These are phyloP conservation scores for Pyrenopolyporus hunteri DNA, from an alignment of 495 filamentous ascomycete genomes.

Conservation along the genomic window DNA sequence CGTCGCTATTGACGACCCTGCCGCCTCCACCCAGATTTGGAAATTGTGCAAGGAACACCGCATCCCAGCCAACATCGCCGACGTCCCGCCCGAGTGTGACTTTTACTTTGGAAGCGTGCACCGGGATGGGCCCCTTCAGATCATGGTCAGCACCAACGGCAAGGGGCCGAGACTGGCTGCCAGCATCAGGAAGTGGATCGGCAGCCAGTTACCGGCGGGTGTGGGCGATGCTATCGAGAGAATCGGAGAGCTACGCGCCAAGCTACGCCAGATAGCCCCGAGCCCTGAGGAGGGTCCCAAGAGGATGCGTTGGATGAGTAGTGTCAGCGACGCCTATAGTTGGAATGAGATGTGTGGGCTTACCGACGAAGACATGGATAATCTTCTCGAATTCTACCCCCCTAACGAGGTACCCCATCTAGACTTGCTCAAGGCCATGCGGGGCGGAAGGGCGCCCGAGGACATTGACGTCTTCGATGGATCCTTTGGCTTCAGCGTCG, in stretches of 20 bases:
- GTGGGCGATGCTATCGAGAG: slow-evolving; percentile 82
- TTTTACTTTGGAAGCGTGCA: slow-evolving; percentile 98
- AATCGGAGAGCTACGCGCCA: slow-evolving; percentile 79
- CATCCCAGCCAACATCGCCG: slow-evolving; percentile 93
- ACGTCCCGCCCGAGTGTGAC: slow-evolving; percentile 95
- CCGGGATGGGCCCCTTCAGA: slow-evolving; percentile 91
- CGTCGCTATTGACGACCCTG: slow-evolving; percentile 89
- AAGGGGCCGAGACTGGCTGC: slow-evolving; percentile 93
- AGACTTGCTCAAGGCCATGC: slow-evolving; percentile 56
- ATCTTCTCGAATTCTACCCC: slow-evolving; percentile 71
- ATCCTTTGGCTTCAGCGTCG: slow-evolving; percentile 64
- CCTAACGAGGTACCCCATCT: slow-evolving; percentile 55
- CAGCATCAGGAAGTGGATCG: slow-evolving; percentile 83
- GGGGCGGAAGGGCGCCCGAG: slow-evolving; percentile 52
- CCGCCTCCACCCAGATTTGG: slow-evolving; percentile 84
- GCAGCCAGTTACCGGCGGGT: slow-evolving; percentile 71
- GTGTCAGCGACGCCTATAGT: slow-evolving; percentile 84
- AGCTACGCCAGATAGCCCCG: slow-evolving; percentile 79
- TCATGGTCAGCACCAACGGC: slow-evolving; percentile 98
- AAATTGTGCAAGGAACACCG: slow-evolving; percentile 83
- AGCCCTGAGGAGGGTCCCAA: slow-evolving; percentile 74
- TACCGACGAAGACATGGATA: slow-evolving; percentile 83
- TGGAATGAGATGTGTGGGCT: slow-evolving; percentile 86
- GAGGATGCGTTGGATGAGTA: slow-evolving; percentile 96
- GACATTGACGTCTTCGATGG: slow-evolving; percentile 61